Evolutionary conservation across 495 filamentous ascomycete species (phyloP), one percentile per base, ranked within the genome.

Genomic region (Lepidopterella palustris): DNA sequence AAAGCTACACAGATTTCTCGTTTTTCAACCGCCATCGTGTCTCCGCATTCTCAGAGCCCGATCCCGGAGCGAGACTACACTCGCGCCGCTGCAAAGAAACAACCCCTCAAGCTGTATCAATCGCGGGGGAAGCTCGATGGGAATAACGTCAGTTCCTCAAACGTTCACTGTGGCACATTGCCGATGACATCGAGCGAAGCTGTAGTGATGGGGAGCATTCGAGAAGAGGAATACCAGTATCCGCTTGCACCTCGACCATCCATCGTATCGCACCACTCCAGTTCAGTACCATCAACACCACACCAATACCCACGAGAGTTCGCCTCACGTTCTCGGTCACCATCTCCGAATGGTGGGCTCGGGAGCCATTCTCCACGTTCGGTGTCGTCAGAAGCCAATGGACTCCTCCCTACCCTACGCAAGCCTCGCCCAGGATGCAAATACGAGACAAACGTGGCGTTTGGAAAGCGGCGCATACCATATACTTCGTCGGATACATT

Each of bases 261-360:
- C 4, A 57, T 72, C 1, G 61, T 67, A 20, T 73, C 82, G 13
- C 78, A 86, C 32, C 90, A 95, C 58, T 95, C 93, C 10, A 95
- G 80, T 68, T 97, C 93, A 18, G 85, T 98, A 21, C 93, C 93
- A 0, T 95, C 93, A 4, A 98, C 93, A 0, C 93, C 93, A 4
- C 90, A 90, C 60, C 91, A 97, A 69, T 86, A 89, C 71, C 80
- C 90, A 64, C 84, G 90, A 63, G 87, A 90, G 64, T 85, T 90
- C 67, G 88, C 88, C 18, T 90, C 88, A 60, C 83, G 85, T 69
- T 92, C 89, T 23, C 81, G 91, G 56, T 91, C 93, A 49, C 92
- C 88, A 11, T 97, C 92, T 4, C 92, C 92, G 27, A 84, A 78
- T 64, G 83, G 83, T 55, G 83, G 78, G 10, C 63, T 80, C 2